Evolutionary conservation across 2,329 filamentous ascomycete species (phyloP), one percentile per base, ranked within the genome.

Genomic region (Colletotrichum liriopes): DNA sequence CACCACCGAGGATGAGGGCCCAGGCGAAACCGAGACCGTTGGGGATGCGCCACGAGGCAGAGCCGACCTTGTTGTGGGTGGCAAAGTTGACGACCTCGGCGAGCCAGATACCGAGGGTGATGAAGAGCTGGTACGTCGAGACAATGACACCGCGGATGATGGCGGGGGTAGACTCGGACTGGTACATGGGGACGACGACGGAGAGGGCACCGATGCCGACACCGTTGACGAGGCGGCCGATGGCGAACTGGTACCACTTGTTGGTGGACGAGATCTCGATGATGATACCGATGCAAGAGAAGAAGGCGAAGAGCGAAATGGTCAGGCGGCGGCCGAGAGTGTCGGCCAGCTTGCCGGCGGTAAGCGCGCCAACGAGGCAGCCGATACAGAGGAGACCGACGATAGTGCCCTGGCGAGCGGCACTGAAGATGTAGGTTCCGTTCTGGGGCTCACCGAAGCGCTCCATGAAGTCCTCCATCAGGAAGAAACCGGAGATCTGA

Each of bases 121-220:
- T 91, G 79, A 92, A 89, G 3, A 93, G 86, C 83, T 93, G 92
- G 80, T 93, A 93, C 63, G 86, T 88, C 1, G 88, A 86, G 37
- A 93, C 87, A 49, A 93, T 84, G 8, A 90, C 85, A 76, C 90
- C 90, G 76, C 92, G 88, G 62, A 93, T 88, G 71, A 90, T 87
- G 72, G 90, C 86, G 0, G 92, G 92, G 3, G 89, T 88, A 67
- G 87, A 90, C 80, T 93, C 92, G 20, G 87, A 89, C 78, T 93
- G 90, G 76, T 93, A 93, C 89, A 93, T 91, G 59, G 90, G 90
- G 1, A 91, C 90, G 35, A 90, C 83, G 52, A 92, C 91, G 7
- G 89, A 91, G 0, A 93, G 83, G 26, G 88, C 86, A 37, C 92
- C 92, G 58, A 93, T 89, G 26, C 91, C 91, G 2, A 92, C 78